A percentile compares a stretch with the other conserved stretches of the same genome.
Conservation (phyloP, 805 yeast species). For the Saturnispora dispora region DNA sequence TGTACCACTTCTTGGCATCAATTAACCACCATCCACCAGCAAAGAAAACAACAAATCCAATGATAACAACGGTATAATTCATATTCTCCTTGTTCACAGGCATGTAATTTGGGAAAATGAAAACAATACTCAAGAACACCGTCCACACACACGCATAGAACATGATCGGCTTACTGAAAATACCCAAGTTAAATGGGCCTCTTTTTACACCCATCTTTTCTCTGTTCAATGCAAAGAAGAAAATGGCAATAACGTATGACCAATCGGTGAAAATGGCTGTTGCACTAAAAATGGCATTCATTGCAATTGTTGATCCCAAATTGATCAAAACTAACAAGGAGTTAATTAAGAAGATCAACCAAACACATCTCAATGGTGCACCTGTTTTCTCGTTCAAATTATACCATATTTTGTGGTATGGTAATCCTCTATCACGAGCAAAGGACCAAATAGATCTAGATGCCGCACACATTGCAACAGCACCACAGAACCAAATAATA, state of each 20-base stretch:
- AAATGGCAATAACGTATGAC: constrained; percentile 41
- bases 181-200: constrained; percentile 43
- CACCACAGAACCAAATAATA: constrained; percentile 45
- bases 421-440: constrained; percentile 48
- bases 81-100: constrained; percentile 35
- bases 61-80: constrained; percentile 47
- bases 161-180: constrained; percentile 33
- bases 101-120: constrained; percentile 43
- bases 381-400: constrained; percentile 32
- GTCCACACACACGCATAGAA: constrained; percentile 36
- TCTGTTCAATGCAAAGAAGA: constrained; percentile 33
- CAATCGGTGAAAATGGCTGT: constrained; percentile 44
- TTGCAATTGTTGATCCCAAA: constrained; percentile 35
- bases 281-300: constrained; percentile 46
- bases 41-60: constrained; percentile 32
- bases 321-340: constrained; percentile 39
- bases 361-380: constrained; percentile 38
- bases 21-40: constrained; percentile 37
- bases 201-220: constrained; percentile 37
- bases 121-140: constrained; percentile 37
- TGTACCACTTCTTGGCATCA: constrained; percentile 47
- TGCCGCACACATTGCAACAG: constrained; percentile 40
- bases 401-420: constrained; percentile 36
- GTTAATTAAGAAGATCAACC: constrained; percentile 32
- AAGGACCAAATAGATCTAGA: constrained; percentile 49